phyloP scores from a whole-genome alignment of 2,329 filamentous ascomycete genomes.

The Aspergillus piperis region DNA sequence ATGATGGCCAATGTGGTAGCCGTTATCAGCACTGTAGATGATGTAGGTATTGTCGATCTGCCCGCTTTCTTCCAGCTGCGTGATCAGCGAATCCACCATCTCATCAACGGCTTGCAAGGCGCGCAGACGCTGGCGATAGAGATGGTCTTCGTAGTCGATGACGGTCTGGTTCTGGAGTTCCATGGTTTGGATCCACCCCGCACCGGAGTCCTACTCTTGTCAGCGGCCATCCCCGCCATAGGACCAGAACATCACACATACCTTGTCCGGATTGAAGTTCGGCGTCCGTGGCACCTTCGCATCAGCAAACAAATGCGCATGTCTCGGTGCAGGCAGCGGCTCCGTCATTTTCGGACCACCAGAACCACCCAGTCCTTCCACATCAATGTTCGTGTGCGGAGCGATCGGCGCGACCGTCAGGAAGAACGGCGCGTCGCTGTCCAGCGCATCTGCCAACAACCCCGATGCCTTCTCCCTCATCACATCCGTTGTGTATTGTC shows the following conservation, averaged over 20 bases:
- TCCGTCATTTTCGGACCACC: conserved; percentile 1
- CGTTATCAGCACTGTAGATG: conserved; percentile 63
- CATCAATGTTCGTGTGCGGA: conserved; percentile 62
- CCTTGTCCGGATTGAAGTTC: conserved; percentile 59
- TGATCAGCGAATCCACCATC: conserved; percentile 51
- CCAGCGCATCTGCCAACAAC: conserved; percentile 62
- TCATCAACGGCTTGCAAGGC: conserved; percentile 58
- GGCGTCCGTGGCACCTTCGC: conserved; percentile 60
- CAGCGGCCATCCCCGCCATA: neutral
- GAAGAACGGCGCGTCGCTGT: conserved; percentile 63
- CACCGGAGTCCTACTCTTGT: conserved; percentile 39
- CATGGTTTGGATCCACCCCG: conserved; percentile 48
- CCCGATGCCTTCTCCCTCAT: conserved; percentile 60
- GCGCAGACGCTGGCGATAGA: conserved; percentile 53
- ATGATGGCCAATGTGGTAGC: conserved; percentile 63
- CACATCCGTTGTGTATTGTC: conserved; percentile 61
- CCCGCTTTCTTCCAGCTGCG: conserved; percentile 42
- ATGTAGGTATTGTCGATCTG: conserved; percentile 60
- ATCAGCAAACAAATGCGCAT: conserved; percentile 61
- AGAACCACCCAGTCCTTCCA: conserved; percentile 18
- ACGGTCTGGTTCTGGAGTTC: conserved; percentile 47
- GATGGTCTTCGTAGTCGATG: conserved; percentile 56
- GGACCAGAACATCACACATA: conserved; percentile 20
- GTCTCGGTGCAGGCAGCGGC: conserved; percentile 39
- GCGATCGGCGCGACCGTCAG: conserved; percentile 65